Percentiles rank a stretch among this genome's conserved stretches.
phyloP scores from a whole-genome alignment of 495 filamentous ascomycete species.

The Talaromyces stipitatus region DNA sequence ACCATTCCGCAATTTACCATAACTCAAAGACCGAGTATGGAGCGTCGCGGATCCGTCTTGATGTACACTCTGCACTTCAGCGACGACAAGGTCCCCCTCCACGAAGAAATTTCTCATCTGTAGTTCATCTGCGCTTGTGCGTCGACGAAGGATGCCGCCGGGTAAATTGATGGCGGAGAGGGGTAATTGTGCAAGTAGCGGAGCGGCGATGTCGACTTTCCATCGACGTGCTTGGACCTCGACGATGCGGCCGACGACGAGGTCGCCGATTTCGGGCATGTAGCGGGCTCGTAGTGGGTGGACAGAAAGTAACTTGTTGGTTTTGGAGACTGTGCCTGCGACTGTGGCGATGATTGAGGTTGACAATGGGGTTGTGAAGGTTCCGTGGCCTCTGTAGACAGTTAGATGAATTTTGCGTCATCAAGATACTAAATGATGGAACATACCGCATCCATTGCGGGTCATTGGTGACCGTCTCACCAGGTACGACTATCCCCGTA shows the following conservation, averaged over 20 bases:
- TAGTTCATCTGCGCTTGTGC: slow-evolving; percentile 90
- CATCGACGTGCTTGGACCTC: slow-evolving; percentile 85
- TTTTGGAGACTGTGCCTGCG: slow-evolving; percentile 77
- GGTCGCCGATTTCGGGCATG: slow-evolving; percentile 88
- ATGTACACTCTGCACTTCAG: slow-evolving; percentile 83
- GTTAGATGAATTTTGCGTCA: background rate
- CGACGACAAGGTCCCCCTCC: slow-evolving; percentile 83
- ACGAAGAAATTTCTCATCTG: slow-evolving; percentile 90
- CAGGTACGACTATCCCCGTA: slow-evolving; percentile 59
- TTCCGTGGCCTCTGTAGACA: slow-evolving; percentile 66
- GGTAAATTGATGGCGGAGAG: slow-evolving; percentile 88
- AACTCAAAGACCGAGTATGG: slow-evolving; percentile 84
- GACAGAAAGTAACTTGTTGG: slow-evolving; percentile 93
- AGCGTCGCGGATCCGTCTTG: slow-evolving; percentile 73
- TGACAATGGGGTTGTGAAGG: slow-evolving; percentile 52
- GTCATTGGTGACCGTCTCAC: slow-evolving; percentile 79
- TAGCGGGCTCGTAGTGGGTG: slow-evolving; percentile 87
- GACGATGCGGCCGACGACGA: slow-evolving; percentile 88
- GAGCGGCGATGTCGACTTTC: slow-evolving; percentile 86
- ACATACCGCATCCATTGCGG: slow-evolving; percentile 92
- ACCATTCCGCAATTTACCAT: slow-evolving; percentile 91
- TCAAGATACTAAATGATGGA: slow-evolving; percentile 4
- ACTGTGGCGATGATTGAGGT: slow-evolving; percentile 76
- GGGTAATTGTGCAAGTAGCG: slow-evolving; percentile 73
- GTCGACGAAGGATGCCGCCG: slow-evolving; percentile 81